A percentile compares a stretch with the other conserved stretches of the same genome.
Conservation (phyloP, 75 land plant species). For the Chamaecyparis obtusa region DNA sequence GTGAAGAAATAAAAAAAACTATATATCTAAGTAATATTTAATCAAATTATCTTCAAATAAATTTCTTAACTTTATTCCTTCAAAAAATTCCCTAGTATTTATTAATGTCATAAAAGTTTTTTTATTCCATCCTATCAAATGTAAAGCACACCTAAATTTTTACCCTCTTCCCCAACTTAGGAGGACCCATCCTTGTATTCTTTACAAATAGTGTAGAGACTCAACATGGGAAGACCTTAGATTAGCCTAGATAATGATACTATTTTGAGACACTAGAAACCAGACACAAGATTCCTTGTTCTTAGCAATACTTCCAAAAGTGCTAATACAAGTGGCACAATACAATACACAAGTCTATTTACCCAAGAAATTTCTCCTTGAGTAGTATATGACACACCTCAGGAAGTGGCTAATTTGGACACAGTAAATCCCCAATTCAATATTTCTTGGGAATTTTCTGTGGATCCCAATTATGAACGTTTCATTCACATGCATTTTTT, state of each 20-base stretch:
- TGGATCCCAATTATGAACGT: conserved; percentile 41
- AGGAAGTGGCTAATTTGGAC: conserved; percentile 38
- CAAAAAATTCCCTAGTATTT: conserved; percentile 55
- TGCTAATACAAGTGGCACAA: conserved; percentile 16
- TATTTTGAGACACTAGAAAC: conserved; percentile 56
- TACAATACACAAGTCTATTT: conserved; percentile 30
- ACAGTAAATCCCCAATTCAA: conserved; percentile 45
- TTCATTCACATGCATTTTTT: conserved; percentile 82
- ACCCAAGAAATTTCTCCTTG: conserved; percentile 63
- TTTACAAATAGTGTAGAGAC: conserved; percentile 68
- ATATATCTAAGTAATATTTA: conserved; percentile 64
- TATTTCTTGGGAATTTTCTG: conserved; percentile 70
- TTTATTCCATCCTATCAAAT: conserved; percentile 58
- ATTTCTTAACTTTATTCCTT: conserved; percentile 53
- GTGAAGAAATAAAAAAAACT: too few species aligned
- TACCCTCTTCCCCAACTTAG: conserved; percentile 9
- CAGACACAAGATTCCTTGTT: conserved; percentile 46
- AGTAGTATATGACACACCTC: conserved; percentile 62
- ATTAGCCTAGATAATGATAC: conserved; percentile 54
- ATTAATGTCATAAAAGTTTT: conserved; percentile 83
- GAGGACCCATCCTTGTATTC: conserved; percentile 32
- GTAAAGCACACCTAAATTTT: conserved; percentile 22
- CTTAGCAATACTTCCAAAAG: conserved; percentile 32
- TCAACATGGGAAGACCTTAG: conserved; percentile 82
- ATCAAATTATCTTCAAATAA: conserved; percentile 40